Conservation (phyloP, 148 eudicot species). For the Amaranthus cruentus region DNA sequence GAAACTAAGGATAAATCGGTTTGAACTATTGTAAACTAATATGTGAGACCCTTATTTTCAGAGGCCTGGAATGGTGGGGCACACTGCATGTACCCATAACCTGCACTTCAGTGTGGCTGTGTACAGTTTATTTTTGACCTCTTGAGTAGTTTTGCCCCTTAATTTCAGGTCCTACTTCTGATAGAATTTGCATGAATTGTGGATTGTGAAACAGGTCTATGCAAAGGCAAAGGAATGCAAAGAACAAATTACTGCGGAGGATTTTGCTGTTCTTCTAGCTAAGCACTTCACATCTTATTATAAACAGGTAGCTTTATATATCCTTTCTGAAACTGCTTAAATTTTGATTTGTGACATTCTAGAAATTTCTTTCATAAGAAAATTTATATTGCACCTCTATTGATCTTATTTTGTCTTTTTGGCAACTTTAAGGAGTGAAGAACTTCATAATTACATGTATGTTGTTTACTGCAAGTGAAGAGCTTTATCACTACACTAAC, state of each 20-base stretch:
- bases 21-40: not conserved
- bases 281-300: conserved; percentile 87
- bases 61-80: too few relatives aligned
- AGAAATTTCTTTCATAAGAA: not conserved
- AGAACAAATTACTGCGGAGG: conserved; percentile 67
- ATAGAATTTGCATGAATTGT: not conserved
- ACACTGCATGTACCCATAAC: too few relatives aligned
- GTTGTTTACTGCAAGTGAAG: too few relatives aligned
- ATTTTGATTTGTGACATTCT: not conserved
- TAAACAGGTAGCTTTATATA: conserved; percentile 46
- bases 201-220: conserved; percentile 60
- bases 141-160: not conserved
- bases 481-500: too few relatives aligned
- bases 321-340: not conserved
- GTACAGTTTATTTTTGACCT: too few relatives aligned
- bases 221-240: conserved; percentile 89
- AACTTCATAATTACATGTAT: too few relatives aligned
- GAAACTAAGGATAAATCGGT: too few relatives aligned
- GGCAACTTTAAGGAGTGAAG: too few relatives aligned
- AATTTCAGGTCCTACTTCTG: not conserved
- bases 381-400: not conserved
- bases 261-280: conserved; percentile 77
- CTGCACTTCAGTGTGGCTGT: too few relatives aligned
- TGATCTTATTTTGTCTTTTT: too few relatives aligned
- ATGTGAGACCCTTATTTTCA: too few relatives aligned